These are phyloP conservation scores for Scalesia atractyloides DNA, from an alignment of 129 eudicot genomes.

Conservation along the genomic window DNA sequence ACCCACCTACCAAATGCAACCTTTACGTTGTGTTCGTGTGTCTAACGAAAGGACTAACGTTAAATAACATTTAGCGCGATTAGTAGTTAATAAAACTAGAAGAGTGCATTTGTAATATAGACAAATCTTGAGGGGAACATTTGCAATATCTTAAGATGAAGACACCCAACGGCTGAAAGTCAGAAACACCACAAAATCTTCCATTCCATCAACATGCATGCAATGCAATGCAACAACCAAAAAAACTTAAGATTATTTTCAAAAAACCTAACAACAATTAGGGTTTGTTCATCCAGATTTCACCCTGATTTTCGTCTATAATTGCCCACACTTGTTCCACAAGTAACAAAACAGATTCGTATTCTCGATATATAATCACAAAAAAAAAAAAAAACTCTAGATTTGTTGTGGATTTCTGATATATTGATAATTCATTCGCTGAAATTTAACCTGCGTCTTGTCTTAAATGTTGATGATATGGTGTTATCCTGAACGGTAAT, in stretches of 20 bases:
- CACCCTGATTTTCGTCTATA: background rate
- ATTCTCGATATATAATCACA: slow-evolving; percentile 6
- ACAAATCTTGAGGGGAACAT: slow-evolving; percentile 17
- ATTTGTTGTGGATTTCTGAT: background rate
- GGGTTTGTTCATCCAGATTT: slow-evolving; percentile 29
- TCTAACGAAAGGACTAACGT: background rate
- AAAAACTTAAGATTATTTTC: background rate
- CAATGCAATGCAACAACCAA: slow-evolving; percentile 1
- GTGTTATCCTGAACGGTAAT: slow-evolving; percentile 27
- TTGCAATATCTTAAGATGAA: background rate
- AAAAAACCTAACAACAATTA: slow-evolving; percentile 31
- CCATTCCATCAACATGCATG: slow-evolving; percentile 19
- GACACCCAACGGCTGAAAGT: slow-evolving; percentile 17
- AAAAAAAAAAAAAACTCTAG: background rate
- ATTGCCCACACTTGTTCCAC: slow-evolving; percentile 25
- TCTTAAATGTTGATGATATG: slow-evolving; percentile 25
- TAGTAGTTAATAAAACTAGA: background rate
- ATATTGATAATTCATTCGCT: background rate
- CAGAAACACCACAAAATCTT: slow-evolving; percentile 20
- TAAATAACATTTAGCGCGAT: background rate
- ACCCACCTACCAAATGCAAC: too few species aligned
- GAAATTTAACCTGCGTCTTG: slow-evolving; percentile 1
- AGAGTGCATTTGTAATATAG: slow-evolving; percentile 6
- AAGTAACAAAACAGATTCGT: slow-evolving; percentile 6
- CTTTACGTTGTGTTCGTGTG: too few species aligned